Evolutionary conservation across 2,329 filamentous ascomycete species (phyloP).

Genomic region (Alternaria arborescens): DNA sequence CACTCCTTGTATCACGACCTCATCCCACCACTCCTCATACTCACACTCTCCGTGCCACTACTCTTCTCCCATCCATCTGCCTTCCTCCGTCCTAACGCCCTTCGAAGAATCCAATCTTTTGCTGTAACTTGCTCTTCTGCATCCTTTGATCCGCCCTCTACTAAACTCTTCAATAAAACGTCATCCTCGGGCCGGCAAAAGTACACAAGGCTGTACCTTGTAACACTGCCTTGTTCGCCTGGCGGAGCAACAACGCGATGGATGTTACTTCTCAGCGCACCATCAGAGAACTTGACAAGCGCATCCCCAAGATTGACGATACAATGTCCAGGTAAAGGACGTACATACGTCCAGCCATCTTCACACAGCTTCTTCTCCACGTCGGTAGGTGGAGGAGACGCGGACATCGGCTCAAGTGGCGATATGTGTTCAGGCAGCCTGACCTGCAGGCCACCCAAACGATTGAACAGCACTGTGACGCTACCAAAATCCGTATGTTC

Average conservation of each 20-base stretch:
- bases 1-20: background rate
- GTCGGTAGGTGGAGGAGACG: background rate
- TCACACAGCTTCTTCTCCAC: slow-evolving; percentile 30
- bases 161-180: slow-evolving; percentile 38
- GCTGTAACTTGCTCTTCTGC: slow-evolving; percentile 48
- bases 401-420: background rate
- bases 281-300: slow-evolving; percentile 56
- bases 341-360: slow-evolving; percentile 61
- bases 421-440: slow-evolving; percentile 51
- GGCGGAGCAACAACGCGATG: slow-evolving; percentile 62
- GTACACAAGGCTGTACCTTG: slow-evolving; percentile 63
- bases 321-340: slow-evolving; percentile 59
- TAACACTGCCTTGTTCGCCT: slow-evolving; percentile 51
- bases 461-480: slow-evolving; percentile 65
- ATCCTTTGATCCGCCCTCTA: slow-evolving; percentile 32
- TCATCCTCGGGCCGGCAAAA: slow-evolving; percentile 59
- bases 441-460: slow-evolving; percentile 64
- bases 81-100: slow-evolving; percentile 45
- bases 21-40: slow-evolving; percentile 27
- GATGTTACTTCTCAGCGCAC: slow-evolving; percentile 52
- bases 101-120: slow-evolving; percentile 55
- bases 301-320: slow-evolving; percentile 61
- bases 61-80: slow-evolving; percentile 43
- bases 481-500: slow-evolving; percentile 67
- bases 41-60: slow-evolving; percentile 43